Base-by-base conservation (phyloP, 805 yeast species). In the Vanderwaltozyma yarrowii region DNA sequence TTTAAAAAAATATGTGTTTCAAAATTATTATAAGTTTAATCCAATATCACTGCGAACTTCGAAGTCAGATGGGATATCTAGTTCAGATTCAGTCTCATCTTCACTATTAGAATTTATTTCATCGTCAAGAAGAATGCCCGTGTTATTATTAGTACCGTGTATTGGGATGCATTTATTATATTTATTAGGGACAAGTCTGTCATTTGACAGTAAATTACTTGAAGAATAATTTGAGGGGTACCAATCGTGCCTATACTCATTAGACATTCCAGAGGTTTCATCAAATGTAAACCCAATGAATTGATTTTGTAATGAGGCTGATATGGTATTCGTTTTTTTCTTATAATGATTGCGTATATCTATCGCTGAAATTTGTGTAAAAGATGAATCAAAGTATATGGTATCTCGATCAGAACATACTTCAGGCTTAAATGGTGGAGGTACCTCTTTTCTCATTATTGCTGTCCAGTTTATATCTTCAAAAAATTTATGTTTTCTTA, bases 361-460 rank as follows among this genome's bases (percentile, higher is more conserved):
- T 10, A 94, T 79, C 0, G 95, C 85, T 17, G 94, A 79, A 30
- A 94, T 85, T 50, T 78, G 80, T 17, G 98, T 92, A 64, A 92
- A 92, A 61, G 88, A 97, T 6, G 97, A 96, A 58, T 92, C 98
- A 62, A 92, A 92, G 63, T 92, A 92, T 5, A 95, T 82, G 3
- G 96, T 89, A 60, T 92, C 98, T 3, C 89, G 77, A 56, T 89
- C 98, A 30, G 85, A 79, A 8, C 80, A 65, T 45, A 92, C 72
- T 57, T 86, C 95, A 3, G 98, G 98, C 61, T 86, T 86, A 68
- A 86, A 89, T 2, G 98, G 98, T 18, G 98, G 98, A 30, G 95
- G 92, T 8, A 89, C 74, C 54, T 80, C 80, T 66, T 87, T 89
- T 47, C 75, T 71, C 46, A 70, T 70, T 43, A 92, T 67, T 35